Conservation (phyloP, 2,329 filamentous ascomycete genomes). For the Ilyonectria robusta region DNA sequence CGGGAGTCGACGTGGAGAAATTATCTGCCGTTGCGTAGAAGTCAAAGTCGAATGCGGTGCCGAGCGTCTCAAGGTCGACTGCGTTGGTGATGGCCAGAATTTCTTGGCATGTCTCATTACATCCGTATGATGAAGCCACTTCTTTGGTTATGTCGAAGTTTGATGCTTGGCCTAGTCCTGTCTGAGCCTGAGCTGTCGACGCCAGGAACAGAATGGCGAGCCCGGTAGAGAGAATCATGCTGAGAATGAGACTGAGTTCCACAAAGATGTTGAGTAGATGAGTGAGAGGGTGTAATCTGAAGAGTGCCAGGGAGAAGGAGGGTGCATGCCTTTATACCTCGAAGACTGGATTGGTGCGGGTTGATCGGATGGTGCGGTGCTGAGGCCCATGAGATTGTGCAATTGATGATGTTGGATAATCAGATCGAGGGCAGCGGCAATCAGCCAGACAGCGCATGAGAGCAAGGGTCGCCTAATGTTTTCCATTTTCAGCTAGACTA, state of each 20-base stretch:
- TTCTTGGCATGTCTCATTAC: constrained; percentile 8
- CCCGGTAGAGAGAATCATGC: background rate
- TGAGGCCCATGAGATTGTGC: background rate
- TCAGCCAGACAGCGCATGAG: background rate
- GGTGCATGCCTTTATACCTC: background rate
- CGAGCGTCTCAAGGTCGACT: background rate
- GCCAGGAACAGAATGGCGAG: background rate
- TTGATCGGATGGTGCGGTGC: background rate
- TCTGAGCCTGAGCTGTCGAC: background rate
- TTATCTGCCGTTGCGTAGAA: constrained; percentile 17
- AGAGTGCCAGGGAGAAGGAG: background rate
- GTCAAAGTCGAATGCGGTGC: background rate
- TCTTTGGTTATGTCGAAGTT: constrained; percentile 2
- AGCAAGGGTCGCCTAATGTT: background rate
- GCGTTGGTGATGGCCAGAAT: background rate
- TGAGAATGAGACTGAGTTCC: background rate
- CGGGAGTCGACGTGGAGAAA: constrained; percentile 10
- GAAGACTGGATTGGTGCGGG: background rate
- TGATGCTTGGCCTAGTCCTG: background rate
- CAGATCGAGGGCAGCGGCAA: background rate
- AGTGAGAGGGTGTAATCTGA: background rate
- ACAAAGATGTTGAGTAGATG: background rate
- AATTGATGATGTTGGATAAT: background rate
- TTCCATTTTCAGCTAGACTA: background rate
- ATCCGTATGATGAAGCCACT: constrained; percentile 5